Percentiles rank a stretch among this genome's conserved stretches.
These are phyloP conservation scores for Dispira simplex DNA, from an alignment of 192 early-diverging fungal species.

Conservation along the genomic window DNA sequence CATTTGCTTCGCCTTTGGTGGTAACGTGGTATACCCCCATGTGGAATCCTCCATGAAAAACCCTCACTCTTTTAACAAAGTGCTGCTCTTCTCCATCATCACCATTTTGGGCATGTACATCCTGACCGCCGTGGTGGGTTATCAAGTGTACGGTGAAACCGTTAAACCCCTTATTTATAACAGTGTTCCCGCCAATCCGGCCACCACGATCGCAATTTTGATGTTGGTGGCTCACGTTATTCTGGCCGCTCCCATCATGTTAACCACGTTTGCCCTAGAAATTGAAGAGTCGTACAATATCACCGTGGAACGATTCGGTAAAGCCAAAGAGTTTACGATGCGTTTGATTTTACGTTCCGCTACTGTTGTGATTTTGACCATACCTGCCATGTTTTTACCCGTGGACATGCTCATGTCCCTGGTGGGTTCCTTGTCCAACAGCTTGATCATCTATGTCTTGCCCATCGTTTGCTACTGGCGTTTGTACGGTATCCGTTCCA, in stretches of 20 bases:
- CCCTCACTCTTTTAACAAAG: conserved; percentile 48
- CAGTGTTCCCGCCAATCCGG: conserved; percentile 39
- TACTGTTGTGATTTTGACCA: conserved; percentile 53
- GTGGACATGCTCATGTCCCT: conserved; percentile 29
- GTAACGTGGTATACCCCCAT: conserved; percentile 68
- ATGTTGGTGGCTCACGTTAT: conserved; percentile 66
- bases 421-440: conserved; percentile 55
- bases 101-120: conserved; percentile 49
- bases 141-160: conserved; percentile 47
- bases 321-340: conserved; percentile 28
- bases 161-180: conserved; percentile 47
- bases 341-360: conserved; percentile 36
- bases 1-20: conserved; percentile 57
- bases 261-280: conserved; percentile 53
- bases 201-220: conserved; percentile 43
- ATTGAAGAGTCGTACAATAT: conserved; percentile 40
- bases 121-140: conserved; percentile 46
- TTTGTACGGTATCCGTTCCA: conserved; percentile 38
- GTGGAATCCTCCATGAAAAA: conserved; percentile 56
- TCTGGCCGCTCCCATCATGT: conserved; percentile 56
- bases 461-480: conserved; percentile 56
- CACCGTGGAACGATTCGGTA: conserved; percentile 21
- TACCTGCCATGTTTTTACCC: conserved; percentile 39
- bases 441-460: conserved; percentile 50
- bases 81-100: conserved; percentile 34